phyloP scores from a whole-genome alignment of 768 basidiomycete genomes.

The Suillus plorans region DNA sequence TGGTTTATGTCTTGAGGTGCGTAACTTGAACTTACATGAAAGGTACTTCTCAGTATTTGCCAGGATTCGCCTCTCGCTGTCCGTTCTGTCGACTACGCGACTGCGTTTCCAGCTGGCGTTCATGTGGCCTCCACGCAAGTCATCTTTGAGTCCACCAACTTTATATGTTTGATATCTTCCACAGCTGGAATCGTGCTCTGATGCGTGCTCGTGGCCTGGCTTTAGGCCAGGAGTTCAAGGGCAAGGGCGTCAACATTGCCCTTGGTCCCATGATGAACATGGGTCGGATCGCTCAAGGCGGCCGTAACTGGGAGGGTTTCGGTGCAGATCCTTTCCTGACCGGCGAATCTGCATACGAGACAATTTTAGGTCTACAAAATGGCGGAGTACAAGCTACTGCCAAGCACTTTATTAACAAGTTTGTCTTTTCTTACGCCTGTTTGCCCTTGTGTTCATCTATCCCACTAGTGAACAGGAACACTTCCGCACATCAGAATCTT shows the following conservation, averaged over 20 bases:
- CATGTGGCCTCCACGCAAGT: conserved; percentile 50
- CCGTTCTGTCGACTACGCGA: conserved; percentile 38
- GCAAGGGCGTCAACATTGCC: conserved; percentile 57
- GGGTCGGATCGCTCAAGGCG: conserved; percentile 66
- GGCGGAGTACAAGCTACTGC: conserved; percentile 78
- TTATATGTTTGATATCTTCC: conserved; percentile 17
- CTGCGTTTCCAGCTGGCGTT: conserved; percentile 58
- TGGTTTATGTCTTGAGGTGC: conserved; percentile 62
- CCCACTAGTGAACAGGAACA: conserved; percentile 64
- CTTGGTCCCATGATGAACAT: conserved; percentile 75
- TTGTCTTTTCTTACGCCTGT: neutral
- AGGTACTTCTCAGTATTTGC: neutral
- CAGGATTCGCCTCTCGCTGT: conserved; percentile 39
- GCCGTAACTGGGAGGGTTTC: conserved; percentile 88
- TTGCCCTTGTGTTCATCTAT: conserved; percentile 18
- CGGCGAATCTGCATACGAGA: conserved; percentile 74
- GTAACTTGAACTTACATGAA: conserved; percentile 3
- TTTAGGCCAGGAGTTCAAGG: conserved; percentile 66
- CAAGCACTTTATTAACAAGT: conserved; percentile 77
- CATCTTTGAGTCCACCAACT: conserved; percentile 19
- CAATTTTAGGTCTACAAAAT: conserved; percentile 72
- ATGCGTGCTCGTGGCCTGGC: conserved; percentile 64
- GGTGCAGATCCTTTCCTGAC: conserved; percentile 81
- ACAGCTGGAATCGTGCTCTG: conserved; percentile 58
- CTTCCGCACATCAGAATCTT: conserved; percentile 51